A percentile compares a stretch with the other conserved stretches of the same genome.
phyloP scores from a whole-genome alignment of 108 stramenopile genomes.

The Skeletonema marinoi region DNA sequence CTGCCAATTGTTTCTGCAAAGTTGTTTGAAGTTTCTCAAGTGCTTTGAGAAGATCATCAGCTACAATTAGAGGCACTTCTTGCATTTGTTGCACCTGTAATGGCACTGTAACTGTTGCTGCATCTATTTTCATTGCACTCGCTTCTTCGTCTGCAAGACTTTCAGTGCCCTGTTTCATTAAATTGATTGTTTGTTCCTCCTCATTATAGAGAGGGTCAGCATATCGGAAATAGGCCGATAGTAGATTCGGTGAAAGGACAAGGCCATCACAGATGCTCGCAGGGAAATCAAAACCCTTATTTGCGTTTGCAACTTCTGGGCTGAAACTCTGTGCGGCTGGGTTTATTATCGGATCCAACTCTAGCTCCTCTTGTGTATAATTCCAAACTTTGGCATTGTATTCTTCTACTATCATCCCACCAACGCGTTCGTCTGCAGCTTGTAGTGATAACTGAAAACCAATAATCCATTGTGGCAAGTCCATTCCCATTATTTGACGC shows the following conservation, averaged over 20 bases:
- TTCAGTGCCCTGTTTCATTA: background rate
- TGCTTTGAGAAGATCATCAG: slow-evolving; percentile 1
- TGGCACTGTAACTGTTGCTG: background rate
- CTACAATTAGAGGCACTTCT: background rate
- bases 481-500: slow-evolving; percentile 62
- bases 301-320: slow-evolving; percentile 55
- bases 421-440: slow-evolving; percentile 61
- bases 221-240: slow-evolving; percentile 61
- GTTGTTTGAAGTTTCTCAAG: background rate
- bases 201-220: slow-evolving; percentile 74
- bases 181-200: background rate
- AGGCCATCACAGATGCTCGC: slow-evolving; percentile 64
- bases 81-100: background rate
- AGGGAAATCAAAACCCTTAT: slow-evolving; percentile 71
- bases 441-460: slow-evolving; percentile 68
- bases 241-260: slow-evolving; percentile 64
- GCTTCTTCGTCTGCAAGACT: background rate
- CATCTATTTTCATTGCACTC: background rate
- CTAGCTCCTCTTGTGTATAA: slow-evolving; percentile 55
- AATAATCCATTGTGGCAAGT: slow-evolving; percentile 67
- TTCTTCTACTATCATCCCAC: slow-evolving; percentile 61
- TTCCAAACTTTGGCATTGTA: slow-evolving; percentile 77
- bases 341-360: slow-evolving; percentile 39
- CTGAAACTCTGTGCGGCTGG: slow-evolving; percentile 58
- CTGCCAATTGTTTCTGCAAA: background rate